Conservation (phyloP, 1,284 basidiomycete species). For the Boletus sp. region DNA sequence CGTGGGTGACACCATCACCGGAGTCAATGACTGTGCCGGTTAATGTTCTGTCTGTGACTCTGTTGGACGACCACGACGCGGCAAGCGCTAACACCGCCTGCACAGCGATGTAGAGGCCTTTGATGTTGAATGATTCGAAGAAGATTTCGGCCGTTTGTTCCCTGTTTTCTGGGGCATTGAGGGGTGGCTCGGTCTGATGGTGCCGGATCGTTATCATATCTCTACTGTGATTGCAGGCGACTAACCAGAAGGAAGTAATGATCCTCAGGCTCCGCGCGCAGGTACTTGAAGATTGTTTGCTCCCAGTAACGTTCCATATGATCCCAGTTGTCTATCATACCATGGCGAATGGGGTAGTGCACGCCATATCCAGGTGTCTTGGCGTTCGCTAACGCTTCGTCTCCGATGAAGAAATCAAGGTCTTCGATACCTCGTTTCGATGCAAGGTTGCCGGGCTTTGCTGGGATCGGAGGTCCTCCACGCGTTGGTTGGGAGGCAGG, state of each 20-base stretch:
- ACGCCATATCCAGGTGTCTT: constrained; percentile 91
- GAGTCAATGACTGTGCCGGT: constrained; percentile 99
- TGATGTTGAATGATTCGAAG: constrained; percentile 99
- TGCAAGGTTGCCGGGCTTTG: constrained; percentile 90
- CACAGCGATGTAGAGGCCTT: constrained; percentile 97
- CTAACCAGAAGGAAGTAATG: constrained; percentile 96
- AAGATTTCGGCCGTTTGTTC: constrained; percentile 99
- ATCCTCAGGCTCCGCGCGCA: constrained; percentile 98
- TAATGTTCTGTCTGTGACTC: constrained; percentile 89
- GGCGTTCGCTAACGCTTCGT: constrained; percentile 94
- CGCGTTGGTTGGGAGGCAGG: constrained; percentile 62
- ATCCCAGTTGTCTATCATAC: constrained; percentile 99
- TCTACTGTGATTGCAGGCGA: constrained; percentile 12
- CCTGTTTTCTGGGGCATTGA: constrained; percentile 98
- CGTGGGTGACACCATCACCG: constrained; percentile 98
- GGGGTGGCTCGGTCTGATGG: constrained; percentile 90
- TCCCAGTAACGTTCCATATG: constrained; percentile 99
- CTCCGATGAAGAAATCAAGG: constrained; percentile 99
- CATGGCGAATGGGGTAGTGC: constrained; percentile 97
- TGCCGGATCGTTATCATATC: constrained; percentile 2
- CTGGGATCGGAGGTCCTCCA: constrained; percentile 68
- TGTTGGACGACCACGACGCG: constrained; percentile 95
- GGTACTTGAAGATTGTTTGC: constrained; percentile 99
- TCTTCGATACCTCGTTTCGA: constrained; percentile 98
- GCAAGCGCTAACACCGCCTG: constrained; percentile 99